Evolutionary conservation across 139 green algal genomes (phyloP).

Genomic region (Chlamydomonas asymmetrica): DNA sequence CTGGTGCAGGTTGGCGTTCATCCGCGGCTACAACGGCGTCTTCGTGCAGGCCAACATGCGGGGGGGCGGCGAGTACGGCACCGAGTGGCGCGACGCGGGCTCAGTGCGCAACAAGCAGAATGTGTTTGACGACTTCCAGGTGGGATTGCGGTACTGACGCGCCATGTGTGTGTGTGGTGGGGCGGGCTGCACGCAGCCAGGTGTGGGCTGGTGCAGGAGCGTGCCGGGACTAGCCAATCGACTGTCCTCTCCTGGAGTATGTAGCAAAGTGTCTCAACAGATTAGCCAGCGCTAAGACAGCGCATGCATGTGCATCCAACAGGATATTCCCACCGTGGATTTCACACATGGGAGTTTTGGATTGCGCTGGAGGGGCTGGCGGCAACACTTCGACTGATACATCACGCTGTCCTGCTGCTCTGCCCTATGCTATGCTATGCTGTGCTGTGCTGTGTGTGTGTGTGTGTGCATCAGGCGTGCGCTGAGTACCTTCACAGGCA

Average conservation of each 20-base stretch:
- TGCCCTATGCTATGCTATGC: neutral
- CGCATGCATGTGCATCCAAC: too few relatives aligned
- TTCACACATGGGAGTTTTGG: too few relatives aligned
- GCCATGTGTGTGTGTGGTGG: neutral
- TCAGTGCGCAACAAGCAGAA: slow-evolving; percentile 83
- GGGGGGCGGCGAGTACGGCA: slow-evolving; percentile 92
- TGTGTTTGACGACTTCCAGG: slow-evolving; percentile 73
- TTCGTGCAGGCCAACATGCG: slow-evolving; percentile 79
- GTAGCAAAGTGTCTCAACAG: too few relatives aligned
- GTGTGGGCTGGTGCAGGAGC: too few relatives aligned
- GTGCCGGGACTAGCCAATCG: too few relatives aligned
- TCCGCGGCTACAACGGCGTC: slow-evolving; percentile 61
- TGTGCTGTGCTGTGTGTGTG: slow-evolving; percentile 8
- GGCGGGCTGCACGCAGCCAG: neutral
- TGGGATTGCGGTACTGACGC: too few relatives aligned
- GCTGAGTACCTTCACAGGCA: slow-evolving; percentile 69
- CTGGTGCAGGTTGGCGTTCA: slow-evolving; percentile 46
- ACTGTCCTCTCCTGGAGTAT: too few relatives aligned
- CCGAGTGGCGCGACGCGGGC: slow-evolving; percentile 83
- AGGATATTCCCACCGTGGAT: too few relatives aligned
- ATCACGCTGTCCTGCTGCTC: too few relatives aligned
- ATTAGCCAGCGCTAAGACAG: too few relatives aligned
- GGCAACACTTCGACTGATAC: too few relatives aligned
- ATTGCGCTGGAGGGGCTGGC: too few relatives aligned
- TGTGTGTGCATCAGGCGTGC: slow-evolving; percentile 50